These are phyloP conservation scores for Vanrija pseudolonga DNA, from an alignment of 1,284 basidiomycete genomes.

Conservation along the genomic window DNA sequence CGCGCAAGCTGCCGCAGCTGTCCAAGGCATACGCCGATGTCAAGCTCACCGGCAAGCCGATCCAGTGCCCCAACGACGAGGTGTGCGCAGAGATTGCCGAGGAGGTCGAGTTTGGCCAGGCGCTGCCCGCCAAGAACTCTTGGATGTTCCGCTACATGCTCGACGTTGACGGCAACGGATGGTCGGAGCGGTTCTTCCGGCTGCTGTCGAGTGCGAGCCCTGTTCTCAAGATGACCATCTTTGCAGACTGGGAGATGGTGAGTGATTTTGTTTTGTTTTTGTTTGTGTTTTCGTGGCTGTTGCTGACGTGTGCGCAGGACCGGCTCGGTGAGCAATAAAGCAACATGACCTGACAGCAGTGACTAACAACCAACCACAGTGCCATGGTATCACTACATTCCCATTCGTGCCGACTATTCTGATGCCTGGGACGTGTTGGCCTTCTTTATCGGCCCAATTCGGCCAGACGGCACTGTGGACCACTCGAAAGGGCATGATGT, in stretches of 20 bases:
- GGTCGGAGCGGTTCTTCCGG: constrained; percentile 62
- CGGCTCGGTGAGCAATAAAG: background rate
- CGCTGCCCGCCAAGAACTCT: constrained; percentile 54
- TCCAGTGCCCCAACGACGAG: constrained; percentile 28
- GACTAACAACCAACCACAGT: constrained; percentile 14
- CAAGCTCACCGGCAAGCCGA: constrained; percentile 43
- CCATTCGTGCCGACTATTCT: constrained; percentile 51
- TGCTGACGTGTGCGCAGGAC: constrained; percentile 23
- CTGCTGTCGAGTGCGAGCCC: constrained; percentile 48
- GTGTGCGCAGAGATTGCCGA: constrained; percentile 36
- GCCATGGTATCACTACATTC: constrained; percentile 52
- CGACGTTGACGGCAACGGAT: constrained; percentile 60
- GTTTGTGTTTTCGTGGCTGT: background rate
- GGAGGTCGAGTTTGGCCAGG: constrained; percentile 51
- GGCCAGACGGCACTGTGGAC: constrained; percentile 40
- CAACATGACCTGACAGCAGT: background rate
- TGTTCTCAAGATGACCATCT: constrained; percentile 50
- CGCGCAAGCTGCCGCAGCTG: constrained; percentile 32
- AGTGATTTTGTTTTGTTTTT: constrained; percentile 17
- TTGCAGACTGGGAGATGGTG: constrained; percentile 49
- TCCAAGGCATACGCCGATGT: constrained; percentile 48
- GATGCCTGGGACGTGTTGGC: constrained; percentile 53
- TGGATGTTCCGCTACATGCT: constrained; percentile 51
- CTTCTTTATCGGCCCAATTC: constrained; percentile 50
- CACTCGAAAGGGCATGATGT: constrained; percentile 24